phyloP scores from a whole-genome alignment of 441 rosid species.

The Populus trichocarpa region DNA sequence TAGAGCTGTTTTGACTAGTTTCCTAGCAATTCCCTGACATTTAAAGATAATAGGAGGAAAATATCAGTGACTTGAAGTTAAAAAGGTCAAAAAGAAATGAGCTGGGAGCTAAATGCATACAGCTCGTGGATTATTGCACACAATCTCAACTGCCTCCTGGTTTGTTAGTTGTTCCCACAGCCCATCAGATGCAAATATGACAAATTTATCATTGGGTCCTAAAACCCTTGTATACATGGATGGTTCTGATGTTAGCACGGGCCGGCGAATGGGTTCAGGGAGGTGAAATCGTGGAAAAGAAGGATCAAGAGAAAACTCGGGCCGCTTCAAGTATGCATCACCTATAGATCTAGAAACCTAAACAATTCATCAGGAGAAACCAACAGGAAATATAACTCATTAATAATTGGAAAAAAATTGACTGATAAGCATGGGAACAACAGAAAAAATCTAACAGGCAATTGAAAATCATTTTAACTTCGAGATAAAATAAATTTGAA shows the following conservation, averaged over 20 bases:
- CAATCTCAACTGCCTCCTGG: conserved; percentile 86
- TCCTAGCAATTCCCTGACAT: conserved; percentile 72
- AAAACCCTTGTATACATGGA: conserved; percentile 50
- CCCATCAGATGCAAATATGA: conserved; percentile 95
- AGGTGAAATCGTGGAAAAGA: conserved; percentile 78
- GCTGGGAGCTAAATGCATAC: conserved; percentile 37
- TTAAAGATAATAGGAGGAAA: not conserved
- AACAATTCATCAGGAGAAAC: conserved; percentile 16
- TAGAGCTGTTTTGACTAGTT: conserved; percentile 67
- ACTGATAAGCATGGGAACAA: not conserved
- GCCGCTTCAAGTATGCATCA: conserved; percentile 54
- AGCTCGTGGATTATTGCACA: conserved; percentile 56
- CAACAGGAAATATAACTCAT: conserved; percentile 9
- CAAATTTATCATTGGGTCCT: conserved; percentile 58
- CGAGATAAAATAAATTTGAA: not conserved
- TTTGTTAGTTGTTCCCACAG: conserved; percentile 84
- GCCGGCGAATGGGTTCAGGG: conserved; percentile 62
- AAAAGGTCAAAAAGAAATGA: not conserved
- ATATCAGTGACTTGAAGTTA: conserved; percentile 7
- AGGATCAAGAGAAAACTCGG: conserved; percentile 77
- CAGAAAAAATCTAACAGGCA: not conserved
- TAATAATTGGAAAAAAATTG: not conserved
- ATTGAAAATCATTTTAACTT: not conserved
- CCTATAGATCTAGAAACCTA: conserved; percentile 63
- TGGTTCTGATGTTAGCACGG: conserved; percentile 79